Evolutionary conservation across 306 rosid species (phyloP).

Genomic region (Medicago arabica): DNA sequence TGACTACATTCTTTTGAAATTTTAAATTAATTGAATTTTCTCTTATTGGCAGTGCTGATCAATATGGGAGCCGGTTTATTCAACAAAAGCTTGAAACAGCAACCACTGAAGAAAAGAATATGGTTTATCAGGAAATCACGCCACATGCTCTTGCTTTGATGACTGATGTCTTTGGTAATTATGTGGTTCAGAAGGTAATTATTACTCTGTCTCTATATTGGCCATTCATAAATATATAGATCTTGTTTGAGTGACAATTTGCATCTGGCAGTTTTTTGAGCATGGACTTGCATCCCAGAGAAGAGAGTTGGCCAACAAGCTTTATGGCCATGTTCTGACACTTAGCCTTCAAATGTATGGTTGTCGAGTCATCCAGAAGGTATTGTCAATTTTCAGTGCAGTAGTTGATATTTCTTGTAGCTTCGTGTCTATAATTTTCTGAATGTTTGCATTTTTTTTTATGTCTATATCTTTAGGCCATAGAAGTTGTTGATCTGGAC

Average conservation of each 20-base stretch:
- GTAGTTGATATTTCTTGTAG: constrained; percentile 6
- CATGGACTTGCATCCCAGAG: constrained; percentile 89
- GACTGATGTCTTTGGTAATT: constrained; percentile 98
- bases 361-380: constrained; percentile 98
- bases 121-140: constrained; percentile 96
- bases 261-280: constrained; percentile 82
- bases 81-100: constrained; percentile 74
- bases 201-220: neutral
- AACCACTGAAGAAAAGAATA: constrained; percentile 76
- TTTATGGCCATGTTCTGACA: constrained; percentile 76
- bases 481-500: constrained; percentile 94
- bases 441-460: neutral
- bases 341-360: constrained; percentile 99
- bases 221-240: constrained; percentile 1
- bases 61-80: constrained; percentile 92
- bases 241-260: constrained; percentile 26
- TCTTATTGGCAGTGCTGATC: constrained; percentile 75
- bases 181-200: constrained; percentile 90
- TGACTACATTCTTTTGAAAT: constrained; percentile 3
- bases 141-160: constrained; percentile 92
- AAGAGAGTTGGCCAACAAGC: constrained; percentile 93
- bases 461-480: constrained; percentile 59
- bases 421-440: constrained; percentile 19
- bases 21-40: constrained; percentile 8
- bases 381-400: constrained; percentile 37